Evolutionary conservation across 2,329 filamentous ascomycete genomes (phyloP), one percentile per base, ranked within the genome.

Genomic region (Trichothecium roseum): DNA sequence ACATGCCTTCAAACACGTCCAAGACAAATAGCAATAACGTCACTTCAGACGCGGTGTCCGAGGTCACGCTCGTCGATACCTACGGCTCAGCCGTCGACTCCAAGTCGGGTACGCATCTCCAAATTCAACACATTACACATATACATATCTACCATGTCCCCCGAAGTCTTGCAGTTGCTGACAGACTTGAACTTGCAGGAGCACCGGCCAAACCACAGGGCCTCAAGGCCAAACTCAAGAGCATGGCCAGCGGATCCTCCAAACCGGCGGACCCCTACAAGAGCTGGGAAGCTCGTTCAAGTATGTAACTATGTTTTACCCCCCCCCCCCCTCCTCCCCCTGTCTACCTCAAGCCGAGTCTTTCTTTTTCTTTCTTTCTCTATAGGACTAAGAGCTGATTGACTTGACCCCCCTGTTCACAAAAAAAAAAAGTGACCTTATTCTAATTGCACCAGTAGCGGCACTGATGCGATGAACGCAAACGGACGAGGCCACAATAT

Each of bases 281-380:
- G 33, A 35, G 28, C 28, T 39, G 37, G 37, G 37, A 39, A 17
- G 37, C 37, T 22, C 37, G 37, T 7, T 28, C 17, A 16, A n/a
- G 31, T 54, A 57, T 39, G 56, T 56, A 16, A 27, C n/a, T n/a
- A n/a, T n/a, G n/a, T n/a, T n/a, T n/a, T n/a, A n/a, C n/a, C n/a
- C n/a, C n/a, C n/a, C n/a, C n/a, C n/a, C n/a, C n/a, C n/a, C n/a
- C n/a, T n/a, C n/a, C n/a, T 24, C 6, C 6, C 20, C 20, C 10
- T 10, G 20, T 6, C 20, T 10, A 6, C 20, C 6, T 24, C 20
- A 24, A 24, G 20, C 20, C 10, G 10, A 24, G 20, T 10, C 20
- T 10, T 24, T 6, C 20, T n/a, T n/a, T n/a, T n/a, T n/a, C n/a
- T n/a, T n/a, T n/a, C n/a, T n/a, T n/a, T n/a, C n/a, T n/a, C n/a